Conservation (phyloP, 768 basidiomycete species). For the Gloeostereum incarnatum region DNA sequence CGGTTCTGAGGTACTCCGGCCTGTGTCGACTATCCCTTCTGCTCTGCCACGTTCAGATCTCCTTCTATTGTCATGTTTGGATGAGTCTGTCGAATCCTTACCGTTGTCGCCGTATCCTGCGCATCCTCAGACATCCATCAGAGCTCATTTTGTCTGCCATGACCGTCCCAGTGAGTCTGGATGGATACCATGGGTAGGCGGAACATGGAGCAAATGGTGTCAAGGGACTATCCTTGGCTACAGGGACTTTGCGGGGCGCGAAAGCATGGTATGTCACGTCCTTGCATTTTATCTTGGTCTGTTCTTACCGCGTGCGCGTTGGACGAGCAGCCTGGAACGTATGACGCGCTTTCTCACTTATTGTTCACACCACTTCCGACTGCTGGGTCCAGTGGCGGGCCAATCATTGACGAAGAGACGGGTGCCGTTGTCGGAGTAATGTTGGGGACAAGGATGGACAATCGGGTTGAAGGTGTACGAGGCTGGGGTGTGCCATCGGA, state of each 20-base stretch:
- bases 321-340: constrained; percentile 50
- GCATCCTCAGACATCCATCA: constrained; percentile 31
- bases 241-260: constrained; percentile 47
- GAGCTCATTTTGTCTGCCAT: constrained; percentile 45
- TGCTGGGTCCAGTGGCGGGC: constrained; percentile 62
- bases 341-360: constrained; percentile 52
- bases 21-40: constrained; percentile 37
- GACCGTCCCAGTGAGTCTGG: constrained; percentile 25
- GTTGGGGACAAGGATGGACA: constrained; percentile 52
- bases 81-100: constrained; percentile 28
- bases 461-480: constrained; percentile 37
- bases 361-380: constrained; percentile 46
- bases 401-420: constrained; percentile 49
- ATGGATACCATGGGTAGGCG: constrained; percentile 44
- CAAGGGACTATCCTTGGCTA: constrained; percentile 45
- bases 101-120: constrained; percentile 60
- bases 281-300: neutral
- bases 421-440: constrained; percentile 61
- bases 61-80: constrained; percentile 27
- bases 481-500: constrained; percentile 62
- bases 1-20: constrained; percentile 21
- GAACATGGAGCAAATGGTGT: constrained; percentile 46
- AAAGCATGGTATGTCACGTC: constrained; percentile 44
- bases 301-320: constrained; percentile 1
- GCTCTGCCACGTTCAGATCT: constrained; percentile 54